A percentile compares a stretch with the other conserved stretches of the same genome.
phyloP scores from a whole-genome alignment of 2,329 filamentous ascomycete genomes.

The Elsinoe arachidis region DNA sequence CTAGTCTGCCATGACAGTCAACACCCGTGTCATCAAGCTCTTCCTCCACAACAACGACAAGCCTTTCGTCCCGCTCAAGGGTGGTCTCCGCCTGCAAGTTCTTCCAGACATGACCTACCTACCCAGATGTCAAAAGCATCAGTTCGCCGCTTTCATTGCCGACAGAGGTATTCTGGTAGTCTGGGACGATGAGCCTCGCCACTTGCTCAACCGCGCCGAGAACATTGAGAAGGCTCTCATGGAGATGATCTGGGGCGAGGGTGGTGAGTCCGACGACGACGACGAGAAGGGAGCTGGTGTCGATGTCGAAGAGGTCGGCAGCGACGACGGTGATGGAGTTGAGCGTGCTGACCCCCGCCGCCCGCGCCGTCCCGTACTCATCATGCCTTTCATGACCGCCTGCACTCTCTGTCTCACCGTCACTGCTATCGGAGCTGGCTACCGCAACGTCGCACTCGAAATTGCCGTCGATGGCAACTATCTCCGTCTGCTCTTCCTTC shows the following conservation, averaged over 20 bases:
- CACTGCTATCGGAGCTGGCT: slow-evolving; percentile 48
- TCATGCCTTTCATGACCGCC: slow-evolving; percentile 47
- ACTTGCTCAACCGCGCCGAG: slow-evolving; percentile 44
- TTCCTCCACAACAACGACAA: slow-evolving; percentile 45
- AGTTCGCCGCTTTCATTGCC: slow-evolving; percentile 57
- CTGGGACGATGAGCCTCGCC: slow-evolving; percentile 55
- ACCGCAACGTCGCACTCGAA: slow-evolving; percentile 47
- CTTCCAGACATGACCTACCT: slow-evolving; percentile 50
- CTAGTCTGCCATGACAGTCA: slow-evolving; percentile 59
- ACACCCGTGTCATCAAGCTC: slow-evolving; percentile 54
- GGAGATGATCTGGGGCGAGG: slow-evolving; percentile 49
- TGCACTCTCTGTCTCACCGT: slow-evolving; percentile 47
- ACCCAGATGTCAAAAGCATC: slow-evolving; percentile 53
- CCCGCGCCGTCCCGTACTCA: slow-evolving; percentile 44
- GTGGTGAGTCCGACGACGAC: slow-evolving; percentile 31
- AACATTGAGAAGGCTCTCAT: slow-evolving; percentile 47
- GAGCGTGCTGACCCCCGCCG: slow-evolving; percentile 31
- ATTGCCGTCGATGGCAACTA: slow-evolving; percentile 46
- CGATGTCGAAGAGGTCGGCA: slow-evolving; percentile 24
- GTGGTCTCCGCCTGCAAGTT: slow-evolving; percentile 54
- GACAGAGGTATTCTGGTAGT: slow-evolving; percentile 52
- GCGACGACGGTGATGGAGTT: slow-evolving; percentile 28
- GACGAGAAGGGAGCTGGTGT: slow-evolving; percentile 29
- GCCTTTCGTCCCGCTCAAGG: slow-evolving; percentile 50
- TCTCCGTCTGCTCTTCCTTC: slow-evolving; percentile 46